Evolutionary conservation across 164 flowering plant genomes (phyloP), one percentile per base, ranked within the genome.

Genomic region (Tinospora cordifolia): DNA sequence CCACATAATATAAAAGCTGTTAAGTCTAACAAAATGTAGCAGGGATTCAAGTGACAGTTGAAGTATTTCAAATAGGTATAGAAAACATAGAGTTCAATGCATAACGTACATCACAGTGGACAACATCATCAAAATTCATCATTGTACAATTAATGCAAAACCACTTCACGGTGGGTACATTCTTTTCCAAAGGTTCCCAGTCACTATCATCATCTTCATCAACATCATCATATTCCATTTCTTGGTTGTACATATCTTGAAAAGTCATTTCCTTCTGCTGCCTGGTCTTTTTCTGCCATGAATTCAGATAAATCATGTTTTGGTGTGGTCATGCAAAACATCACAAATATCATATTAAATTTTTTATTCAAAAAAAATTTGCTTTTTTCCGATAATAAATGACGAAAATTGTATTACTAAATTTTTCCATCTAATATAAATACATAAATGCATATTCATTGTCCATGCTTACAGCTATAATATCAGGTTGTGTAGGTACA

Each of bases 81-180:
- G 22, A 65, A 65, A 34, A 44, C 14, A 51, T 60, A 39, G 70
- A 24, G 51, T 17, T 66, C 10, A 66, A 58, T 9, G 51, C 51
- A 54, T 36, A 69, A 71, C 97, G 44, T 89, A 94, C 99, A 78
- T 87, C 87, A 74, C 98, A 95, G 63, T 80, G 79, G 69, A 74
- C 68, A 79, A 73, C 81, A 77, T 82, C 85, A 51, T 83, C 90
- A 76, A 77, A 64, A 78, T 90, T 95, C 67, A 76, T 76, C 98
- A 90, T 86, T 0, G 98, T 92, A 78, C 99, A 95, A 70, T 95
- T 95, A 65, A 73, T 80, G 76, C 98, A 95, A 80, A 84, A 88
- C 98, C 99, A 90, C 85, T 83, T 88, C 66, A 71, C 60, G 70
- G 78, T 64, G 68, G 74, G 82, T 0, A 71, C 71, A 68, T 71